Evolutionary conservation across 2,329 filamentous ascomycete genomes (phyloP).

Genomic region (Aspergillus tubingensis): DNA sequence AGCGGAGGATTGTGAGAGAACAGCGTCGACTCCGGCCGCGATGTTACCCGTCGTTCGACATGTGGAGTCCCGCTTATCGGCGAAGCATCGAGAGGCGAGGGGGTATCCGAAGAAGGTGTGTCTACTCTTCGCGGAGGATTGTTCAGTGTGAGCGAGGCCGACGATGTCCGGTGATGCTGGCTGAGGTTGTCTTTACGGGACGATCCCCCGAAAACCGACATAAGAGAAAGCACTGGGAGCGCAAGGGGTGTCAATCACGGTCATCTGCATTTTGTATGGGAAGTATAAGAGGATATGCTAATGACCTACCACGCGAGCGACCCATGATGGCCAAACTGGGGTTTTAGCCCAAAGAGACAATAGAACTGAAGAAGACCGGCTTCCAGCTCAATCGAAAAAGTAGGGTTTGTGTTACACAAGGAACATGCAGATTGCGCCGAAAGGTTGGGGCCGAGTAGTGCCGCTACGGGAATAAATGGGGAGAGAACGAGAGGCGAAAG

Average conservation of each 20-base stretch:
- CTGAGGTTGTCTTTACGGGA: constrained; percentile 38
- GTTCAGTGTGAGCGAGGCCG: constrained; percentile 22
- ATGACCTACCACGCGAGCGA: constrained; percentile 42
- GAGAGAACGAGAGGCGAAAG: constrained; percentile 9
- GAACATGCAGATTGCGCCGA: neutral
- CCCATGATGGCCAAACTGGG: constrained; percentile 31
- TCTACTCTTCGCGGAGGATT: constrained; percentile 30
- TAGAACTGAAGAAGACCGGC: constrained; percentile 21
- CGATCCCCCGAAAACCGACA: constrained; percentile 59
- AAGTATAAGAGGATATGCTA: constrained; percentile 8
- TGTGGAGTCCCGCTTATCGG: constrained; percentile 44
- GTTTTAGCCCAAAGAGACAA: constrained; percentile 4
- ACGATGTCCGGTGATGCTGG: constrained; percentile 32
- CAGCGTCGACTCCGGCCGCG: constrained; percentile 81
- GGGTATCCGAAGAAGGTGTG: constrained; percentile 40
- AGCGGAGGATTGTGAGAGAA: constrained; percentile 81
- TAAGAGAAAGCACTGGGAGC: constrained; percentile 77
- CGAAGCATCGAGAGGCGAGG: constrained; percentile 39
- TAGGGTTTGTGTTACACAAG: neutral
- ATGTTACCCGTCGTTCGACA: constrained; percentile 52
- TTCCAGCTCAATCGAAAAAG: constrained; percentile 8
- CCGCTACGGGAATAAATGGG: neutral
- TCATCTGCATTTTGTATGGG: constrained; percentile 1
- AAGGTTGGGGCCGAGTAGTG: neutral
- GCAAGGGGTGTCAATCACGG: constrained; percentile 29